Conservation (phyloP, 345 rosid species). For the Dipteronia sinensis region DNA sequence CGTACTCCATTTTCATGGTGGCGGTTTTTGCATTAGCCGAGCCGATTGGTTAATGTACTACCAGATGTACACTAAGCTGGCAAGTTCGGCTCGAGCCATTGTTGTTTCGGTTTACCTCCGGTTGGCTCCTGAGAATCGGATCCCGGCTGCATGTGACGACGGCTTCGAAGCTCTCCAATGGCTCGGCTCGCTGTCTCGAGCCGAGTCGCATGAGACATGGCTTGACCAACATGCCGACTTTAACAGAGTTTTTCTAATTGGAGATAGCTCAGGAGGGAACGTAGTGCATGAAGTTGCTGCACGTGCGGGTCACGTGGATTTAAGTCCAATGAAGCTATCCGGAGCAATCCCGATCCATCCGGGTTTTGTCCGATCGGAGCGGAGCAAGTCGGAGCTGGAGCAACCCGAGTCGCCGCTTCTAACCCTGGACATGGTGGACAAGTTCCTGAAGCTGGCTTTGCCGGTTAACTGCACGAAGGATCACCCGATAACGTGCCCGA, state of each 20-base stretch:
- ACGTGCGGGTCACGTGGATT: conserved; percentile 31
- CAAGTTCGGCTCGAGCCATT: conserved; percentile 35
- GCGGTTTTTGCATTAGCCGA: conserved; percentile 52
- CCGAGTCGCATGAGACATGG: conserved; percentile 37
- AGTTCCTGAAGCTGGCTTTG: conserved; percentile 45
- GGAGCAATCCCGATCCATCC: conserved; percentile 55
- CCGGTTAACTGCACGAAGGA: conserved; percentile 51
- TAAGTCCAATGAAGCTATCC: conserved; percentile 34
- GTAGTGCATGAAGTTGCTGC: conserved; percentile 43
- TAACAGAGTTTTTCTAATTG: conserved; percentile 40
- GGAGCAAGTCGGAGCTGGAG: conserved; percentile 70
- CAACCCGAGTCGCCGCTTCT: conserved; percentile 56
- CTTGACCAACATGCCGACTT: conserved; percentile 37
- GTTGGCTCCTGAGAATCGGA: conserved; percentile 47
- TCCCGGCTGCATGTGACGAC: conserved; percentile 51
- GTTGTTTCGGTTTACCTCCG: conserved; percentile 40
- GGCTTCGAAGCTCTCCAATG: conserved; percentile 44
- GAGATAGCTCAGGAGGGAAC: conserved; percentile 62
- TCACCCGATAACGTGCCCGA: conserved; percentile 62
- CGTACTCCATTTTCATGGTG: conserved; percentile 52
- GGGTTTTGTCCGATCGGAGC: conserved; percentile 48
- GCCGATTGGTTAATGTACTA: conserved; percentile 50
- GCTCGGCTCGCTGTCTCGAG: conserved; percentile 40
- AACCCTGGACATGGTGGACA: conserved; percentile 63
- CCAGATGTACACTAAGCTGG: conserved; percentile 31